phyloP scores from a whole-genome alignment of 495 filamentous ascomycete genomes.

The Aspergillus steynii region DNA sequence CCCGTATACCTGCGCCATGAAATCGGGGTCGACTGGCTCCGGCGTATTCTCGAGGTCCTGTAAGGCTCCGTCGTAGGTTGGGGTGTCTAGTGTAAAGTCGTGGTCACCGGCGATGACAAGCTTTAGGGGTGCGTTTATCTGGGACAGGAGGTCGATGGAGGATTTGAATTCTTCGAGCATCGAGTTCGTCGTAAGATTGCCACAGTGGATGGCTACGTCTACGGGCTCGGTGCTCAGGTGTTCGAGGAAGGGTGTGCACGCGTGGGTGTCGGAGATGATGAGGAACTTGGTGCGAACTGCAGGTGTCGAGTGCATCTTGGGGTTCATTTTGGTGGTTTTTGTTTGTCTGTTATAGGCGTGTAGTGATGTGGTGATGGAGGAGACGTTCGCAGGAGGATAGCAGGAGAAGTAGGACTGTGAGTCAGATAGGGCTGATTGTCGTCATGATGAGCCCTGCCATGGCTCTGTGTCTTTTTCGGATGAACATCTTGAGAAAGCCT shows the following conservation, averaged over 20 bases:
- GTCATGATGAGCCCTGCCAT: too few species aligned
- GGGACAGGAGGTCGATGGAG: slow-evolving; percentile 48
- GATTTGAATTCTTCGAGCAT: slow-evolving; percentile 53
- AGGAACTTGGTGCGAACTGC: slow-evolving; percentile 42
- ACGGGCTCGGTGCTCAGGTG: slow-evolving; percentile 33
- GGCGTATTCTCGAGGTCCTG: slow-evolving; percentile 30
- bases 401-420: too few species aligned
- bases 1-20: slow-evolving; percentile 32
- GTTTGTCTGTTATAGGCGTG: too few species aligned
- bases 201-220: slow-evolving; percentile 69
- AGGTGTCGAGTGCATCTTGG: too few species aligned
- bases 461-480: too few species aligned
- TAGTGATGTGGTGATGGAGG: too few species aligned
- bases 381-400: too few species aligned
- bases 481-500: too few species aligned
- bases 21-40: slow-evolving; percentile 21
- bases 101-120: slow-evolving; percentile 77
- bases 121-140: slow-evolving; percentile 61
- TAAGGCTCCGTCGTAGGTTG: slow-evolving; percentile 22
- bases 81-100: slow-evolving; percentile 62
- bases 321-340: too few species aligned
- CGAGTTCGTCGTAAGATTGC: slow-evolving; percentile 64
- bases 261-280: slow-evolving; percentile 61
- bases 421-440: too few species aligned
- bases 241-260: slow-evolving; percentile 21